phyloP scores from a whole-genome alignment of 495 filamentous ascomycete species.

The Neurospora sp. region DNA sequence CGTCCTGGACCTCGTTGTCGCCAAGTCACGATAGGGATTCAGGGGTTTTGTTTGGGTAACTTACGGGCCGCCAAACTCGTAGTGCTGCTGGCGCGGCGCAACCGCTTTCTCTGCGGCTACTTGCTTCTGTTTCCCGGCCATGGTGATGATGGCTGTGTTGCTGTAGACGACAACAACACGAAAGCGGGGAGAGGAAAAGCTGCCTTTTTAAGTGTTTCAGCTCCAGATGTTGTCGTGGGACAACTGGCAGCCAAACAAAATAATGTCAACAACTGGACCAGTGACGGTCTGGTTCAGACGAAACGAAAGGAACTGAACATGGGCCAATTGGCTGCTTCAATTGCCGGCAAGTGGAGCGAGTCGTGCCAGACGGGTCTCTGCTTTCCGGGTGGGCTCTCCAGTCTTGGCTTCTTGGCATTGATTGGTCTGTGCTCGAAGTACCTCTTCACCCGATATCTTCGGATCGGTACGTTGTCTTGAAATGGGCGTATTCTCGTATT shows the following conservation, averaged over 20 bases:
- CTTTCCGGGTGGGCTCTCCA: neutral
- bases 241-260: neutral
- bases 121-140: conserved; percentile 18
- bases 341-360: neutral
- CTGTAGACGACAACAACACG: neutral
- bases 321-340: neutral
- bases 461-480: neutral
- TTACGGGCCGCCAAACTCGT: conserved; percentile 86
- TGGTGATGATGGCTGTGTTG: conserved; percentile 5
- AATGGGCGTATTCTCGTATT: neutral
- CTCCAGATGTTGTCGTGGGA: neutral
- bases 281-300: neutral
- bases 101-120: neutral
- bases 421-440: neutral
- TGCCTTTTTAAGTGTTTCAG: neutral
- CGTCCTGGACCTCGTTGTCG: neutral
- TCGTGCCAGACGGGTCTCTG: neutral
- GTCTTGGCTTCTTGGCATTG: neutral
- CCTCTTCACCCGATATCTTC: neutral
- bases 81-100: conserved; percentile 32
- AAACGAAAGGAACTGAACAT: neutral
- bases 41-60: conserved; percentile 25
- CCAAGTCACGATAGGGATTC: neutral
- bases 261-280: neutral
- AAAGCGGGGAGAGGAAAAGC: neutral